These are phyloP conservation scores for Lactarius hengduanensis DNA, from an alignment of 768 basidiomycete genomes.

Conservation along the genomic window DNA sequence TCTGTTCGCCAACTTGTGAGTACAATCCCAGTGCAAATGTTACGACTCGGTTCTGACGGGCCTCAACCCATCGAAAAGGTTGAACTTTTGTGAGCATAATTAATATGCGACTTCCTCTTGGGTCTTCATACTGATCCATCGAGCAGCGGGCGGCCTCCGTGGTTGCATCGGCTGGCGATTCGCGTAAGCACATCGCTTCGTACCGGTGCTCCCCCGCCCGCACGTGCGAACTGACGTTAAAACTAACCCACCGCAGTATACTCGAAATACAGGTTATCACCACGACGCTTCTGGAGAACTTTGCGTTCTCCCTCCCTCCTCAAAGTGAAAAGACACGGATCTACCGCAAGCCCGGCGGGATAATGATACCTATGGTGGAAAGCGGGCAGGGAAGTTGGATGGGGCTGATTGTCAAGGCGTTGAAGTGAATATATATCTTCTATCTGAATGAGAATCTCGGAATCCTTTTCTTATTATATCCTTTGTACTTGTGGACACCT, in stretches of 20 bases:
- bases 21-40: background rate
- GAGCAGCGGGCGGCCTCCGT: slow-evolving; percentile 24
- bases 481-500: background rate
- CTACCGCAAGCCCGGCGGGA: slow-evolving; percentile 19
- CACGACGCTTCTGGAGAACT: slow-evolving; percentile 24
- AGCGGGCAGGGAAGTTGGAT: slow-evolving; percentile 18
- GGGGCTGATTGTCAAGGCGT: slow-evolving; percentile 23
- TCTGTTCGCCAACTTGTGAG: slow-evolving; percentile 27
- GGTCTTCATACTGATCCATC: slow-evolving; percentile 6
- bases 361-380: slow-evolving; percentile 26
- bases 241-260: slow-evolving; percentile 7
- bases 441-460: background rate
- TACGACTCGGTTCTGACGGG: background rate
- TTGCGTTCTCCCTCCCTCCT: slow-evolving; percentile 24
- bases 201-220: too few species aligned
- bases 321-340: slow-evolving; percentile 22
- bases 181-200: slow-evolving; percentile 11
- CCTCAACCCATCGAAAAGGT: slow-evolving; percentile 8
- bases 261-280: slow-evolving; percentile 20
- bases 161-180: slow-evolving; percentile 26
- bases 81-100: slow-evolving; percentile 28
- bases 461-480: background rate
- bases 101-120: background rate
- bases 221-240: background rate
- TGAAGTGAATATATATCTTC: slow-evolving; percentile 12